Conservation (phyloP, 1,284 basidiomycete genomes). For the Fomitopsis pinicola region DNA sequence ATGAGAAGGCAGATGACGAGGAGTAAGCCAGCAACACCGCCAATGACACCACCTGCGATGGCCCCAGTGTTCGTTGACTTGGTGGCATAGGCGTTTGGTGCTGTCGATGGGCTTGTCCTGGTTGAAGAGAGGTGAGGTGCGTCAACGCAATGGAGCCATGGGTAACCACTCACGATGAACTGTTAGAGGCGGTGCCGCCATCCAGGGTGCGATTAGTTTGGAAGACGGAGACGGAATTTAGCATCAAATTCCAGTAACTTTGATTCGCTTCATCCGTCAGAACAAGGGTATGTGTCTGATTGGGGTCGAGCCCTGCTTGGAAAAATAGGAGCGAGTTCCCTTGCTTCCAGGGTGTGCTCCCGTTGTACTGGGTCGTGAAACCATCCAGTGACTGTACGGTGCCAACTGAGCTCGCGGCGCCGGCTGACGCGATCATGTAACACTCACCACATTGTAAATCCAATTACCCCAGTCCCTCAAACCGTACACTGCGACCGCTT, state of each 20-base stretch:
- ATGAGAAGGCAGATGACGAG: constrained; percentile 7
- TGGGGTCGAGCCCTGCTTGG: constrained; percentile 26
- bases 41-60: constrained; percentile 10
- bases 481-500: constrained; percentile 26
- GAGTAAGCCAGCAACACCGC: constrained; percentile 4
- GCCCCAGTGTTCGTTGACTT: constrained; percentile 7
- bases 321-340: constrained; percentile 9
- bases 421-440: constrained; percentile 20
- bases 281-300: constrained; percentile 22
- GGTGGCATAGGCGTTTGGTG: neutral
- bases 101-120: neutral
- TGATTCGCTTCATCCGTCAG: constrained; percentile 15
- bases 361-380: constrained; percentile 21
- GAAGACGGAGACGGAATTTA: constrained; percentile 18
- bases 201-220: constrained; percentile 3
- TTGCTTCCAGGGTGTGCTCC: constrained; percentile 29
- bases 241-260: constrained; percentile 11
- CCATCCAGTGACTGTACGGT: constrained; percentile 23
- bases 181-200: neutral
- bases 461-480: constrained; percentile 21
- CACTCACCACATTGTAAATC: constrained; percentile 25
- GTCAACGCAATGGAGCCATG: neutral
- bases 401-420: neutral
- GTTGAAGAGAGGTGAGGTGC: no score
- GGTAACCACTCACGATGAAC: neutral